Evolutionary conservation across 208 protist genomes (phyloP).

Genomic region (Strigomonas culicis): DNA sequence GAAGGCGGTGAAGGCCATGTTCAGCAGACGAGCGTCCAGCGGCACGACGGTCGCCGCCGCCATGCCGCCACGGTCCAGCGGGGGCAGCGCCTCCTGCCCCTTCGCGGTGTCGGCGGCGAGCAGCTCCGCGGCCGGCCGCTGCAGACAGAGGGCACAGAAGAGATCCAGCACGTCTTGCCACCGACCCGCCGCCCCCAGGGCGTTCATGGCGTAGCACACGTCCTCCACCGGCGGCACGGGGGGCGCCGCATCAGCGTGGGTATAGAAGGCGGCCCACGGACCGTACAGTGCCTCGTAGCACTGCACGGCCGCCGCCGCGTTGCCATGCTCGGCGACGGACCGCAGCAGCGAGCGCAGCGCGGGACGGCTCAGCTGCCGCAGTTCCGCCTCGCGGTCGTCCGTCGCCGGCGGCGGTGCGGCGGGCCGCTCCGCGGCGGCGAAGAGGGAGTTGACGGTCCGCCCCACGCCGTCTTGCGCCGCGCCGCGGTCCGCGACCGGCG

Average conservation of each 20-base stretch:
- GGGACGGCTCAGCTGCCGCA: background rate
- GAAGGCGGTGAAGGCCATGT: constrained; percentile 62
- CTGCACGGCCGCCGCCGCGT: background rate
- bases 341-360: constrained; percentile 2
- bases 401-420: background rate
- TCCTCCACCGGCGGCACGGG: constrained; percentile 27
- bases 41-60: constrained; percentile 9
- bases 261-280: background rate
- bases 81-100: background rate
- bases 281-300: constrained; percentile 10
- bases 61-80: too few species aligned
- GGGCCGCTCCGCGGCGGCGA: background rate
- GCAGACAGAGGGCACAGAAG: constrained; percentile 41
- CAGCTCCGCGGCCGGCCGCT: constrained; percentile 12
- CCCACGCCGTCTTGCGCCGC: too few species aligned
- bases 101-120: constrained; percentile 8
- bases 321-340: background rate
- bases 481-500: background rate
- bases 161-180: constrained; percentile 35
- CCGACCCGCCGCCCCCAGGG: constrained; percentile 24
- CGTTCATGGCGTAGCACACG: constrained; percentile 55
- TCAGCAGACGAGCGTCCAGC: constrained; percentile 39
- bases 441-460: too few species aligned
- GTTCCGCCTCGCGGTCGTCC: background rate
- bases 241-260: background rate